Conservation (phyloP, 1,139 yeast species). For the Yamadazyma friedrichii region DNA sequence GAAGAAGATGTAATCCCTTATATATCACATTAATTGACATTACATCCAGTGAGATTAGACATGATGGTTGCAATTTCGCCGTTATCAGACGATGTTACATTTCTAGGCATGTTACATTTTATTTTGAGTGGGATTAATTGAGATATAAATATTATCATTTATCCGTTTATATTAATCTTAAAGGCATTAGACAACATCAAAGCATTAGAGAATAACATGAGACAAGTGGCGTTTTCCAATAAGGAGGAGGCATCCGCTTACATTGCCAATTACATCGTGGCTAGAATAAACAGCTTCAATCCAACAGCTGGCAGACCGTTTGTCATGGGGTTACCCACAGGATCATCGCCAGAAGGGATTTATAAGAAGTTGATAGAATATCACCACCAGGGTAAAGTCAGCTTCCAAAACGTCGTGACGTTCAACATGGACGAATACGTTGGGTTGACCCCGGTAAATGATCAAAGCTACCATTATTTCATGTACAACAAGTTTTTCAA, state of each 20-base stretch:
- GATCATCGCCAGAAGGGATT: slow-evolving; percentile 64
- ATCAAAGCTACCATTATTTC: slow-evolving; percentile 60
- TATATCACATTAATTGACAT: not conserved
- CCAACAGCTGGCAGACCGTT: slow-evolving; percentile 53
- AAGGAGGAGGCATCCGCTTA: slow-evolving; percentile 47
- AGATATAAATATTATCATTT: no score
- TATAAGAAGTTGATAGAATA: slow-evolving; percentile 49
- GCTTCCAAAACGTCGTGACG: slow-evolving; percentile 56
- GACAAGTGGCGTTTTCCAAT: slow-evolving; percentile 39
- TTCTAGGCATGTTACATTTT: slow-evolving; percentile 2
- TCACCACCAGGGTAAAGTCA: slow-evolving; percentile 42
- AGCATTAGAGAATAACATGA: slow-evolving; percentile 30
- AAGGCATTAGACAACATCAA: no score
- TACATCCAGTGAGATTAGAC: not conserved
- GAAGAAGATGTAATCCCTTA: no score
- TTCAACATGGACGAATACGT: slow-evolving; percentile 66
- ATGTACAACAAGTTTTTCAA: slow-evolving; percentile 60
- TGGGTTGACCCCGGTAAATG: slow-evolving; percentile 47
- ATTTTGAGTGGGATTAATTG: no score
- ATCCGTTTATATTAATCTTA: no score
- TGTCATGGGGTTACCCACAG: slow-evolving; percentile 64
- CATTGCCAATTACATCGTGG: slow-evolving; percentile 50
- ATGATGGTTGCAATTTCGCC: no score
- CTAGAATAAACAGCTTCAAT: slow-evolving; percentile 41
- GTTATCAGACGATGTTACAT: slow-evolving; percentile 1